Conservation (phyloP, 495 filamentous ascomycete species). For the Daldinia caldariorum region DNA sequence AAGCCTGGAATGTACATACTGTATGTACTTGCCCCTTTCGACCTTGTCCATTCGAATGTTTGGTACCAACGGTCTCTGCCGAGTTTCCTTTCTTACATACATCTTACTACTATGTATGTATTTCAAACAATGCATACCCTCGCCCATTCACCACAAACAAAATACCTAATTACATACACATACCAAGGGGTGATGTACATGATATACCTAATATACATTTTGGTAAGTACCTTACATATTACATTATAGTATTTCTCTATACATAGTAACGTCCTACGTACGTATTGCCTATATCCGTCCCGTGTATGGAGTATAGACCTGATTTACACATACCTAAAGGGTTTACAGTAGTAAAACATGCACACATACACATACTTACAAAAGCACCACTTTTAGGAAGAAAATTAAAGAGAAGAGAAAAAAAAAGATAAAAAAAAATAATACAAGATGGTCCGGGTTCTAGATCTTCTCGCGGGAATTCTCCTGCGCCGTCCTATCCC, state of each 20-base stretch:
- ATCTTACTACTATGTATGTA: too few relatives aligned
- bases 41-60: constrained; percentile 15
- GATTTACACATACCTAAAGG: constrained; percentile 12
- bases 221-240: neutral
- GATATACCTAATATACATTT: too few relatives aligned
- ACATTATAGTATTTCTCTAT: too few relatives aligned
- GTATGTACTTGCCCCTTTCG: constrained; percentile 39
- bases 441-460: constrained; percentile 34
- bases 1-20: constrained; percentile 33
- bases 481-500: constrained; percentile 34
- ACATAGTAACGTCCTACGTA: constrained; percentile 9
- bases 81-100: constrained; percentile 18
- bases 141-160: neutral
- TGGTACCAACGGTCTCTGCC: constrained; percentile 41
- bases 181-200: too few relatives aligned
- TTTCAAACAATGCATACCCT: constrained; percentile 18
- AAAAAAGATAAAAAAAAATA: constrained; percentile 3
- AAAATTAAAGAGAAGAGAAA: constrained; percentile 2
- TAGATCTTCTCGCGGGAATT: constrained; percentile 45
- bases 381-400: constrained; percentile 20
- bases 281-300: constrained; percentile 12
- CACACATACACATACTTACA: constrained; percentile 16
- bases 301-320: constrained; percentile 16
- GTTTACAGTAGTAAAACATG: neutral
- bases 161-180: neutral